Conservation (phyloP, 148 eudicot genomes). For the Dianthus caryophyllus region DNA sequence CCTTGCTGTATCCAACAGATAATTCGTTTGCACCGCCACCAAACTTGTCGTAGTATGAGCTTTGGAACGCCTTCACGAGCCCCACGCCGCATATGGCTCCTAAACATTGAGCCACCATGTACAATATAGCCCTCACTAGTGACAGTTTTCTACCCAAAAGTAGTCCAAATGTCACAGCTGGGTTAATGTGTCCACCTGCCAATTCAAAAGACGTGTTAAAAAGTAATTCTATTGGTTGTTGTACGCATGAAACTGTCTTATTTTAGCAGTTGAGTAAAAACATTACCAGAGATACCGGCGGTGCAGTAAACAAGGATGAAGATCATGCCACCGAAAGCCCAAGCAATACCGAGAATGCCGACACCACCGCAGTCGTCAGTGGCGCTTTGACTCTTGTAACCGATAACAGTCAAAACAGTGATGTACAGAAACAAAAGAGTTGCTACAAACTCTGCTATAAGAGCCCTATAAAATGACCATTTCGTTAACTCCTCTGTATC, state of each 20-base stretch:
- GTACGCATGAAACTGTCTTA: too few species aligned
- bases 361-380: constrained; percentile 36
- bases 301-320: constrained; percentile 51
- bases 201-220: background rate
- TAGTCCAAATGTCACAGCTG: constrained; percentile 44
- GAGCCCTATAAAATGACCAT: constrained; percentile 41
- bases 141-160: constrained; percentile 38
- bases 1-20: constrained; percentile 30
- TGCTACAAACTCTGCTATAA: constrained; percentile 39
- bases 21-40: constrained; percentile 43
- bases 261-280: too few species aligned
- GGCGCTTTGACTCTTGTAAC: constrained; percentile 22
- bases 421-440: constrained; percentile 36
- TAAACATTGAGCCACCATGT: constrained; percentile 44
- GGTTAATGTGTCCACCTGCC: constrained; percentile 45
- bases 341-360: constrained; percentile 45
- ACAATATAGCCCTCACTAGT: constrained; percentile 30
- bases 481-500: constrained; percentile 30
- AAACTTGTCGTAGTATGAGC: constrained; percentile 20
- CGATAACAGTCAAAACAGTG: constrained; percentile 36
- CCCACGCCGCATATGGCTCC: constrained; percentile 46
- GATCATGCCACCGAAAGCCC: constrained; percentile 52
- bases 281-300: constrained; percentile 42
- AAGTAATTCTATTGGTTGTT: too few species aligned
- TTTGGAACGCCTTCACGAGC: constrained; percentile 39